These are phyloP conservation scores for Trichoderma guizhouense DNA, from an alignment of 2,329 filamentous ascomycete genomes.

Conservation along the genomic window DNA sequence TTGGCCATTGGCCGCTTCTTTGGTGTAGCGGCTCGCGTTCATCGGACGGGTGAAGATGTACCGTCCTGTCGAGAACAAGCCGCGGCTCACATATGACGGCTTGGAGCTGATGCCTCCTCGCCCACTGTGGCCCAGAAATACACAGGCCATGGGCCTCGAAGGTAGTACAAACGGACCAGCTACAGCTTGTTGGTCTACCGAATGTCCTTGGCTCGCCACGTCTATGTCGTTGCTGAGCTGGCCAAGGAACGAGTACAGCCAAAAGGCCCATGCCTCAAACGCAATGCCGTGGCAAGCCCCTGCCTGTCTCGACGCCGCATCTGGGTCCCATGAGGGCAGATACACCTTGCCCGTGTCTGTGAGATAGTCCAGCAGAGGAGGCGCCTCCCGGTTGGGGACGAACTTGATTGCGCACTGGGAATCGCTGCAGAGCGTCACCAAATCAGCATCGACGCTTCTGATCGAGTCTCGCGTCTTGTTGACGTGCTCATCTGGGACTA, in stretches of 20 bases:
- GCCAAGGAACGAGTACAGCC: constrained; percentile 40
- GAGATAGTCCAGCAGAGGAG: constrained; percentile 34
- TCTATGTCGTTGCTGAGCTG: constrained; percentile 37
- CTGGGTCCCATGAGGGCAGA: constrained; percentile 30
- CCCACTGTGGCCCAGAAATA: constrained; percentile 38
- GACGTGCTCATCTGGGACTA: constrained; percentile 28
- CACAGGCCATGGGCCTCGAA: constrained; percentile 36
- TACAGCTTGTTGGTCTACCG: constrained; percentile 29
- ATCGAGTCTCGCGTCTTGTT: constrained; percentile 29
- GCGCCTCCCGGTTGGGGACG: constrained; percentile 29
- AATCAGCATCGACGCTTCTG: constrained; percentile 34
- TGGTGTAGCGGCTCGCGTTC: not conserved
- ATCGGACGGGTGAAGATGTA: constrained; percentile 34
- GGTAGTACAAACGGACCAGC: constrained; percentile 38
- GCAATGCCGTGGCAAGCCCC: constrained; percentile 34
- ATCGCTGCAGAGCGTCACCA: constrained; percentile 34
- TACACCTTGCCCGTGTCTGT: constrained; percentile 32
- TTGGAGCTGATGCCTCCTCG: constrained; percentile 33
- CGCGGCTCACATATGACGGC: constrained; percentile 36
- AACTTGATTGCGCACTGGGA: constrained; percentile 34
- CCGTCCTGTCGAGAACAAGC: constrained; percentile 33
- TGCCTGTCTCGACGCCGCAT: constrained; percentile 29
- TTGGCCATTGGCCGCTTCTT: not conserved
- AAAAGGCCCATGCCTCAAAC: constrained; percentile 42
- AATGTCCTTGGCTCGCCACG: constrained; percentile 25